phyloP scores from a whole-genome alignment of 768 basidiomycete species.

The Agrocybe pediades region DNA sequence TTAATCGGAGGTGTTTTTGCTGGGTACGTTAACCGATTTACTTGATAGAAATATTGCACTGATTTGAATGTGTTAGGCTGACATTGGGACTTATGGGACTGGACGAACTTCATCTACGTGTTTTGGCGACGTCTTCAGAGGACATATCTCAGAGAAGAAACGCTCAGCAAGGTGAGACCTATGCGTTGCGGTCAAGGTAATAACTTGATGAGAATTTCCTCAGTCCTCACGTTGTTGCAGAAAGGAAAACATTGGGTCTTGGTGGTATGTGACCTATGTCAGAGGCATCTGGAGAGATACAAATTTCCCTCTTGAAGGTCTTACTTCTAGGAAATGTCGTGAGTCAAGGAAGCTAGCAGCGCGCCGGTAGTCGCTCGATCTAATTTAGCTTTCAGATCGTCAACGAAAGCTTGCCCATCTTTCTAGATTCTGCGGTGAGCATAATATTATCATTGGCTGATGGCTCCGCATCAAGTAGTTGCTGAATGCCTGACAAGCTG shows the following conservation, averaged over 20 bases:
- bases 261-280: constrained; percentile 55
- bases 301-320: constrained; percentile 46
- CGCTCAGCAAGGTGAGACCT: constrained; percentile 61
- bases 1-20: constrained; percentile 89
- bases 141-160: constrained; percentile 65
- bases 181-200: background rate
- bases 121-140: constrained; percentile 80
- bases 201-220: too few relatives aligned
- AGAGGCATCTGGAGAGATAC: background rate
- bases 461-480: background rate
- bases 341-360: constrained; percentile 22
- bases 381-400: constrained; percentile 49
- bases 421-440: constrained; percentile 72
- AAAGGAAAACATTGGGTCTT: constrained; percentile 91
- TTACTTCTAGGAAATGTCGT: constrained; percentile 88
- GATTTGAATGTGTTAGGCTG: constrained; percentile 45
- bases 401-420: constrained; percentile 83
- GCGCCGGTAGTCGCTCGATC: background rate
- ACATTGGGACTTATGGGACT: constrained; percentile 94
- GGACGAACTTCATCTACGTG: constrained; percentile 90
- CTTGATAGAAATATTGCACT: background rate
- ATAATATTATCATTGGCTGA: too few relatives aligned
- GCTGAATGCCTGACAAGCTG: constrained; percentile 28
- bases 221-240: constrained; percentile 41
- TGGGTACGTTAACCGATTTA: constrained; percentile 53